phyloP scores from a whole-genome alignment of 1,139 yeast genomes.

The Suhomyces choctaworum region DNA sequence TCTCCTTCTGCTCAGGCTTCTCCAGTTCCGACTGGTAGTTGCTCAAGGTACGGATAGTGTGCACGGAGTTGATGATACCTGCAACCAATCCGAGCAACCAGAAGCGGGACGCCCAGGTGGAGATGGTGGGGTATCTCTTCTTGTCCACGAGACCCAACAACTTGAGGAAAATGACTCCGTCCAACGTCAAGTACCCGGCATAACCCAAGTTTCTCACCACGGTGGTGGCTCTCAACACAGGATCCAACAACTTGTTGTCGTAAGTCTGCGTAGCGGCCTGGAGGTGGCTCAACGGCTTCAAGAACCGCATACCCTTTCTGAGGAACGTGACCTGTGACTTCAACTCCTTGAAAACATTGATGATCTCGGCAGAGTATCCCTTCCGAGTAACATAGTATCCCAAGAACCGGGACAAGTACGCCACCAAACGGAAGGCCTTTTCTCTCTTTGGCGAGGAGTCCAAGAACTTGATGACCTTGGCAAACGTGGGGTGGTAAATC shows the following conservation, averaged over 20 bases:
- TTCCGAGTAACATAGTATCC: constrained; percentile 61
- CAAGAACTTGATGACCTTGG: constrained; percentile 61
- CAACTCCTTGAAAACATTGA: constrained; percentile 51
- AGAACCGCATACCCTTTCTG: constrained; percentile 81
- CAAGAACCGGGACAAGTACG: constrained; percentile 76
- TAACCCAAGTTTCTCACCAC: constrained; percentile 70
- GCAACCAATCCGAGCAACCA: constrained; percentile 77
- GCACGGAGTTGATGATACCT: constrained; percentile 58
- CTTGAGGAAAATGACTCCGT: constrained; percentile 71
- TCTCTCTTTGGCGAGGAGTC: constrained; percentile 71
- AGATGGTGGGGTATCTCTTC: constrained; percentile 35
- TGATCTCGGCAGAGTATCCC: constrained; percentile 55
- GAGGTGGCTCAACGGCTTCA: constrained; percentile 78
- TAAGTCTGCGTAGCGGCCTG: constrained; percentile 67
- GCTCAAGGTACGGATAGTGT: constrained; percentile 25
- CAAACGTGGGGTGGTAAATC: constrained; percentile 72
- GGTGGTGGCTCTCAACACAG: constrained; percentile 56
- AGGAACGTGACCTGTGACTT: constrained; percentile 64
- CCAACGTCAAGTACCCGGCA: constrained; percentile 73
- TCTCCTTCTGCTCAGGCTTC: constrained; percentile 36
- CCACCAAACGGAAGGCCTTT: constrained; percentile 76
- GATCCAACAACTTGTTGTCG: constrained; percentile 73
- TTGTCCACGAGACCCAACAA: constrained; percentile 44
- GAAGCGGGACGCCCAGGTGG: constrained; percentile 56
- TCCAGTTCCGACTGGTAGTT: constrained; percentile 14